A percentile compares a stretch with the other conserved stretches of the same genome.
These are phyloP conservation scores for Mycena rosella DNA, from an alignment of 768 basidiomycete species.

Conservation along the genomic window DNA sequence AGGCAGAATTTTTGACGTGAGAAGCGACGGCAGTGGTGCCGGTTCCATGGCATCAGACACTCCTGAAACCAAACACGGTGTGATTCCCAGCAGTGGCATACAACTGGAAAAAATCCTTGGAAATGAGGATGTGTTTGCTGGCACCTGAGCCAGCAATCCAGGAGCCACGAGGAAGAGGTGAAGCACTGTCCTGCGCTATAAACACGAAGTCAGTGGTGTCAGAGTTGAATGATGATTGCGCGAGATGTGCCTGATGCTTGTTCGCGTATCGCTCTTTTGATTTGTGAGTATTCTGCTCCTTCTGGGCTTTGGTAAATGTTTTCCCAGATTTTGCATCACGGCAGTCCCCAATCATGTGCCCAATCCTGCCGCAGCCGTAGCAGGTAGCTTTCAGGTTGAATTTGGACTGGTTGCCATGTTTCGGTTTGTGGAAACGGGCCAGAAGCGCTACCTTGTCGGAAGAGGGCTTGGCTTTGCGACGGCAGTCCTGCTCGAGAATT, in stretches of 20 bases:
- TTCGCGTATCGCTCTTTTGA: slow-evolving; percentile 12
- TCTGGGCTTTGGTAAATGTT: slow-evolving; percentile 11
- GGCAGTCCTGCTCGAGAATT: slow-evolving; percentile 42
- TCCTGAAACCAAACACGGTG: slow-evolving; percentile 21
- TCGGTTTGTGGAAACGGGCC: slow-evolving; percentile 11
- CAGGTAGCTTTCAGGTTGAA: slow-evolving; percentile 25
- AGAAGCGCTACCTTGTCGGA: slow-evolving; percentile 24
- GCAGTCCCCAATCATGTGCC: slow-evolving; percentile 26
- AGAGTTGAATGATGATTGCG: neutral
- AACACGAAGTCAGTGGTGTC: neutral
- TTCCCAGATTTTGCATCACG: slow-evolving; percentile 22
- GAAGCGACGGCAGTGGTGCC: slow-evolving; percentile 20
- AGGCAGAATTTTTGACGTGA: slow-evolving; percentile 18
- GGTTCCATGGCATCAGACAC: slow-evolving; percentile 23
- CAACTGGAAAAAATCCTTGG: neutral
- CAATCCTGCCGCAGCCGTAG: slow-evolving; percentile 28
- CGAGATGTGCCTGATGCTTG: slow-evolving; percentile 14
- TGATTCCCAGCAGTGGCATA: slow-evolving; percentile 9
- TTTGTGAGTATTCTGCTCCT: slow-evolving; percentile 15
- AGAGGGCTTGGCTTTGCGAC: slow-evolving; percentile 26
- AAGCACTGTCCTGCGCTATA: neutral
- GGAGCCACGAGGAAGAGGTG: neutral
- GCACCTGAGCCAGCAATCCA: neutral
- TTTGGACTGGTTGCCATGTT: slow-evolving; percentile 14
- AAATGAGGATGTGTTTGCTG: neutral